Conservation (phyloP, 1,284 basidiomycete species). For the Fomitopsis betulina region DNA sequence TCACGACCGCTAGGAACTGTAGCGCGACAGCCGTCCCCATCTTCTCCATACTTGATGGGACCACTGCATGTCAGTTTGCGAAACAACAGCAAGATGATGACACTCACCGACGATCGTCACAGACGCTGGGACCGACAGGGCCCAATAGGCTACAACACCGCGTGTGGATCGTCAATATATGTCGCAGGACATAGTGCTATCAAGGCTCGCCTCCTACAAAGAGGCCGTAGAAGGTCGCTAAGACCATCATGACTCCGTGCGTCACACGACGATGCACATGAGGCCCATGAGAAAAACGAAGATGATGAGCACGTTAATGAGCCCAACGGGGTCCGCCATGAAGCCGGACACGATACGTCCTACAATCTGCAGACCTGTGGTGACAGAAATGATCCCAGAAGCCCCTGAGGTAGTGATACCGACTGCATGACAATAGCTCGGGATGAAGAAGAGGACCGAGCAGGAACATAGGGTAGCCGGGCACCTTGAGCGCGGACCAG, state of each 20-base stretch:
- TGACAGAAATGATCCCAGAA: not conserved
- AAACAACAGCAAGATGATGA: not conserved
- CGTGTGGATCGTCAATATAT: not conserved
- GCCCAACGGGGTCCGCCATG: conserved; percentile 4
- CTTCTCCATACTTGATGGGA: not conserved
- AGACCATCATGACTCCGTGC: conserved; percentile 5
- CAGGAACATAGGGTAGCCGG: not conserved
- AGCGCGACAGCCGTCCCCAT: not conserved
- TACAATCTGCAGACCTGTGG: not conserved
- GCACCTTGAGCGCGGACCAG: not conserved
- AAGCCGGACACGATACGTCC: conserved; percentile 3
- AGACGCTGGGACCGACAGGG: not conserved
- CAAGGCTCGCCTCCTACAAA: conserved; percentile 3
- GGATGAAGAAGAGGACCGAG: not conserved
- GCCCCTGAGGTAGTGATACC: not conserved
- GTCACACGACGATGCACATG: conserved; percentile 2
- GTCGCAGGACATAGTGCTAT: not conserved
- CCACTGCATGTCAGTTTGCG: not conserved
- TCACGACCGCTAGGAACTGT: not conserved
- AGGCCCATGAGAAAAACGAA: conserved; percentile 1
- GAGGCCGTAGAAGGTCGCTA: conserved; percentile 4
- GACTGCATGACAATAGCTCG: not conserved
- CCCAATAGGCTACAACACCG: conserved; percentile 3
- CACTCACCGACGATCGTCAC: conserved; percentile 7
- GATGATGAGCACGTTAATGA: conserved; percentile 3